Base-by-base conservation (phyloP, 2,329 filamentous ascomycete genomes). In the Hypoxylon sp. region DNA sequence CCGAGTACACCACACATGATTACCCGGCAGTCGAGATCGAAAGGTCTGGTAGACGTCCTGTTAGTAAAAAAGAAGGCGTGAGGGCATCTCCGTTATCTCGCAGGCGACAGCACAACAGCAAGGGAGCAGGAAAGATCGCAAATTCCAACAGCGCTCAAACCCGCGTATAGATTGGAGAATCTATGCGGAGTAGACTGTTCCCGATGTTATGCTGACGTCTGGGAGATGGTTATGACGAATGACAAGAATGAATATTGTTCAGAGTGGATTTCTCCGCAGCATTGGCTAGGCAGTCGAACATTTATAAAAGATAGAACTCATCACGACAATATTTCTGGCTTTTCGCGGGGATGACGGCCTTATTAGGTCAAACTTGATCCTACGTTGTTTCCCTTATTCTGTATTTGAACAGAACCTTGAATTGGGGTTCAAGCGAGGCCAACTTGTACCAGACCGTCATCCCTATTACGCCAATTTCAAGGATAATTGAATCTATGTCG, bases 1-100 rank as follows among this genome's bases (percentile, higher is more conserved):
- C 82, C 87, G 61, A 89, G 80, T 70, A 90, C 87, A 73, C 87
- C 87, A 78, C 87, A 90, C 87, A 90, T 90, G 43, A 68, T 82
- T 76, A 70, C 67, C 39, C 12, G 30, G 30, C 9, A 14, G 21
- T 39, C 29, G 52, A 46, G 34, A 45, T 50, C 27, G 41, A 14
- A n/a, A 37, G 25, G 5, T 14, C 56, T 63, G 37, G 21, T 27
- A 45, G 5, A 45, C 1, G n/a, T 25, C 19, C 46, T 39, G 34
- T 67, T 61, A 67, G 65, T 27, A 53, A 27, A 59, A 16, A 4
- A 30, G 41, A 53, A 51, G 34, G 12, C 14, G 6, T n/a, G 19
- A 56, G 27, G 30, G 9, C 21, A 25, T n/a, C 14, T 25, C 21
- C 12, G 46, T 29, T 32, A 51, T 16, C 41, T 54, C 57, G 11